These are phyloP conservation scores for Phytophthora pluvialis DNA, from an alignment of 352 stramenopile genomes.

Conservation along the genomic window DNA sequence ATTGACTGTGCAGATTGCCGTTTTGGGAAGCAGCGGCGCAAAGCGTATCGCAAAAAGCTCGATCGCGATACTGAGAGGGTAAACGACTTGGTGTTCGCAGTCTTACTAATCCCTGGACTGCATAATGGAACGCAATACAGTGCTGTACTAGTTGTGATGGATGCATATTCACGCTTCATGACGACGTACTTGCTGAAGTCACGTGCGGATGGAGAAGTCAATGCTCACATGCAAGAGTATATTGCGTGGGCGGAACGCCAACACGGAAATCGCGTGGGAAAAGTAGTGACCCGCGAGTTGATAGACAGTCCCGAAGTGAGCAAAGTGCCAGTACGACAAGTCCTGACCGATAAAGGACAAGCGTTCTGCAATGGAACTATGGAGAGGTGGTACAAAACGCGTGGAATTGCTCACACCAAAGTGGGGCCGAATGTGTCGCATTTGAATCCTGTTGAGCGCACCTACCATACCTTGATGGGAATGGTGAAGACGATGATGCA, in stretches of 20 bases:
- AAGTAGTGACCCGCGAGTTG: too few relatives aligned
- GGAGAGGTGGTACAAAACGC: slow-evolving; percentile 1
- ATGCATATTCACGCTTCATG: slow-evolving; percentile 13
- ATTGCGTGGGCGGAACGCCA: slow-evolving; percentile 1
- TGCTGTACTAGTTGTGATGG: background rate
- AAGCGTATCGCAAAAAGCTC: too few relatives aligned
- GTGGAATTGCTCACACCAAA: slow-evolving; percentile 4
- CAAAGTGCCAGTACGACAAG: background rate
- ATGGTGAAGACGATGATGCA: slow-evolving; percentile 23
- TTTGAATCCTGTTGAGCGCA: slow-evolving; percentile 6
- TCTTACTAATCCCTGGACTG: too few relatives aligned
- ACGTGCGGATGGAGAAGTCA: background rate
- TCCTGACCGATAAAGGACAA: slow-evolving; percentile 13
- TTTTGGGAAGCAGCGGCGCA: too few relatives aligned
- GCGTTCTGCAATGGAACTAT: slow-evolving; percentile 19
- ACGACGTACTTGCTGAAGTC: slow-evolving; percentile 14
- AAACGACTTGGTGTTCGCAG: too few relatives aligned
- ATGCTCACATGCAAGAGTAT: slow-evolving; percentile 3
- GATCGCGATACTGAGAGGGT: too few relatives aligned
- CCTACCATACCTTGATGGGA: slow-evolving; percentile 7
- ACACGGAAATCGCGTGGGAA: background rate
- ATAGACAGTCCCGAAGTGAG: too few relatives aligned
- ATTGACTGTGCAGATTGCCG: too few relatives aligned
- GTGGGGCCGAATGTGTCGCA: background rate
- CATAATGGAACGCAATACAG: too few relatives aligned